Conservation (phyloP, 176 grass and related monocot species). For the Tuctoria greenei region DNA sequence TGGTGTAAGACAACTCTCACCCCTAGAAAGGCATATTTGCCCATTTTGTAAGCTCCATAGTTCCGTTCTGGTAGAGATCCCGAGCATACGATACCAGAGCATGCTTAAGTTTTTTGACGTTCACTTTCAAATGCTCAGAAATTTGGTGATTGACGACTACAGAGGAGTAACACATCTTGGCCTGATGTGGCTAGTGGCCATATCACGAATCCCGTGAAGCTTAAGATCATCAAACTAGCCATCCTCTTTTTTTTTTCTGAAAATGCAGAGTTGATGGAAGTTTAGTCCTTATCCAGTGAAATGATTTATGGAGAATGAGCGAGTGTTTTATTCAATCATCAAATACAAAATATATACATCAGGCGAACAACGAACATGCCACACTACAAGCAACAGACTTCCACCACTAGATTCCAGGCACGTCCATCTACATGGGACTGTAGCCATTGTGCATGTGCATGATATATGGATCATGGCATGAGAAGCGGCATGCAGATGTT, state of each 20-base stretch:
- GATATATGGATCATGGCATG: too few relatives aligned
- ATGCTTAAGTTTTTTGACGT: conserved; percentile 8
- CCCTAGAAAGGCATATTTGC: neutral
- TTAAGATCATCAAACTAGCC: conserved; percentile 18
- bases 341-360: too few relatives aligned
- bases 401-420: too few relatives aligned
- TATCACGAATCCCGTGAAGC: neutral
- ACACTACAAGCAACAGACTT: too few relatives aligned
- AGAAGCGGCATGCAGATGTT: too few relatives aligned
- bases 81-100: neutral
- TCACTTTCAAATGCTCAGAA: neutral
- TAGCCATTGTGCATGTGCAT: too few relatives aligned
- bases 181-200: neutral
- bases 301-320: too few relatives aligned
- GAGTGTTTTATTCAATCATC: too few relatives aligned
- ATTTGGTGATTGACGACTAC: conserved; percentile 32
- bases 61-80: conserved; percentile 1
- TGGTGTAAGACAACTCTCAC: neutral
- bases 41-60: conserved; percentile 5
- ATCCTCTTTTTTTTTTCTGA: conserved; percentile 7
- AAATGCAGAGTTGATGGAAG: conserved; percentile 10
- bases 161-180: conserved; percentile 17
- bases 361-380: too few relatives aligned
- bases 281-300: neutral
- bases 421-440: too few relatives aligned